A percentile compares a stretch with the other conserved stretches of the same genome.
Evolutionary conservation across 768 basidiomycete species (phyloP).

Genomic region (Leccinum truebloodii): DNA sequence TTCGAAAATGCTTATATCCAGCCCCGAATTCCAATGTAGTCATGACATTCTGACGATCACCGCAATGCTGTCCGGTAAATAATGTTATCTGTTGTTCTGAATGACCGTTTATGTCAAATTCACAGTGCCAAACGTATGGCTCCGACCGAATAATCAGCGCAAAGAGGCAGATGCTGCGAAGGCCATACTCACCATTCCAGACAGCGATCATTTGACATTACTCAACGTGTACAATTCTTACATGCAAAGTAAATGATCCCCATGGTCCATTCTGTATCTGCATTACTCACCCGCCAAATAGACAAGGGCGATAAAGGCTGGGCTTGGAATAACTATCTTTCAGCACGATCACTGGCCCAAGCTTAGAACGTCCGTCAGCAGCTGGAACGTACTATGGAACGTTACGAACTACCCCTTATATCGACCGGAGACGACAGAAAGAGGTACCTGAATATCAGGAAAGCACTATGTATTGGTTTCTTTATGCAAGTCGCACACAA

Average conservation of each 20-base stretch:
- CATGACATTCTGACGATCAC: conserved; percentile 95
- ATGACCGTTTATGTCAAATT: not conserved
- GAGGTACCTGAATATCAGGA: conserved; percentile 72
- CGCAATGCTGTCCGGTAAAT: conserved; percentile 90
- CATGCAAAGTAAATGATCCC: conserved; percentile 63
- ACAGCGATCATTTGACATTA: conserved; percentile 94
- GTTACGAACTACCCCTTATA: conserved; percentile 76
- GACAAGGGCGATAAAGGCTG: conserved; percentile 81
- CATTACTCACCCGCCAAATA: conserved; percentile 26
- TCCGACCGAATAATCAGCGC: conserved; percentile 83
- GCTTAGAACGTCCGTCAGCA: conserved; percentile 94
- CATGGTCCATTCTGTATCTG: not conserved
- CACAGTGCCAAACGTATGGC: conserved; percentile 86
- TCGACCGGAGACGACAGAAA: conserved; percentile 69
- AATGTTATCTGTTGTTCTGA: too few relatives aligned
- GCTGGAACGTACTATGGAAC: conserved; percentile 89
- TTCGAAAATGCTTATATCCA: conserved; percentile 91
- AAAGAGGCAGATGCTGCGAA: conserved; percentile 95
- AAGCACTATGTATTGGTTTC: conserved; percentile 87
- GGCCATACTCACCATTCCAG: conserved; percentile 83
- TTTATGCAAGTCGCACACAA: conserved; percentile 99
- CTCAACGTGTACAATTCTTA: conserved; percentile 97
- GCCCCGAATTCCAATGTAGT: conserved; percentile 94
- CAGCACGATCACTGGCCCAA: conserved; percentile 77
- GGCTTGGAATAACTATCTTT: conserved; percentile 90